Conservation (phyloP, 2,329 filamentous ascomycete species). For the Dactylellina cionopaga region DNA sequence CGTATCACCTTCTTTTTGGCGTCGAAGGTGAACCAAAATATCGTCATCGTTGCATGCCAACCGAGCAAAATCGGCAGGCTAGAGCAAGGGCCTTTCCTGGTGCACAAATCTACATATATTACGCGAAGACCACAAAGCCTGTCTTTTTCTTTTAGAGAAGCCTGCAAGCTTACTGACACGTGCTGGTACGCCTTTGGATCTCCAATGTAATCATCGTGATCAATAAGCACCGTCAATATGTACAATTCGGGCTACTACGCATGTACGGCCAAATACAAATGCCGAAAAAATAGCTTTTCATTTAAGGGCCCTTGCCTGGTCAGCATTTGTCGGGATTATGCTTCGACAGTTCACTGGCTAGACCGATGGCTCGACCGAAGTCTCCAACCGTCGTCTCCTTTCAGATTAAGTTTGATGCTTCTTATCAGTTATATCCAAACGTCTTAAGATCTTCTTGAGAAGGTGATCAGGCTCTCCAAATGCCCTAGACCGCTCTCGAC, state of each 20-base stretch:
- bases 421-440: background rate
- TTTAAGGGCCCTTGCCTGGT: conserved; percentile 12
- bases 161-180: conserved; percentile 41
- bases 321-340: background rate
- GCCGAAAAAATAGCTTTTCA: conserved; percentile 20
- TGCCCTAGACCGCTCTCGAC: background rate
- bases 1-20: conserved; percentile 25
- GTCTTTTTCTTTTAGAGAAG: too few relatives aligned
- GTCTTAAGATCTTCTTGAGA: conserved; percentile 7
- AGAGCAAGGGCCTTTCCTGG: conserved; percentile 14
- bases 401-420: conserved; percentile 12
- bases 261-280: conserved; percentile 4
- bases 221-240: background rate
- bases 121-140: conserved; percentile 18
- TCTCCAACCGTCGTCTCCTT: conserved; percentile 27
- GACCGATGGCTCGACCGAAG: background rate
- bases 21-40: conserved; percentile 42
- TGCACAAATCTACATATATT: conserved; percentile 16
- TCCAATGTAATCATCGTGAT: conserved; percentile 5
- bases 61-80: conserved; percentile 49
- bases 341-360: background rate
- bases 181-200: conserved; percentile 48
- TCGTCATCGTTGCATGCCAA: conserved; percentile 53
- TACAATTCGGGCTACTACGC: background rate
- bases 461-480: conserved; percentile 15